Evolutionary conservation across 2,329 filamentous ascomycete species (phyloP).

Genomic region (Geoglossum cookeanum): DNA sequence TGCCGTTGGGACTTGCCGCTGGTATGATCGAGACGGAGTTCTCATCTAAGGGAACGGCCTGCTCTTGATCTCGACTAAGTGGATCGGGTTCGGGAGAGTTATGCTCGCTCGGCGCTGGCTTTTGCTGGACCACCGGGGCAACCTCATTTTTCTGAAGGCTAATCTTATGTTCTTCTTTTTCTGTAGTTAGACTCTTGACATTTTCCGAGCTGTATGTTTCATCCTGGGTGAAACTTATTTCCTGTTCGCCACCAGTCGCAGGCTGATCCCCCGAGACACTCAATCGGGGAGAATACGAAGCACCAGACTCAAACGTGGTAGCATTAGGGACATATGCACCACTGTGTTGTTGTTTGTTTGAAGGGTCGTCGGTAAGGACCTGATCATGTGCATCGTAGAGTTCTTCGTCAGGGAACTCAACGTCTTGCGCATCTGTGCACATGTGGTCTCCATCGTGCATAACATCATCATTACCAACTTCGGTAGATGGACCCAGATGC

Average conservation of each 20-base stretch:
- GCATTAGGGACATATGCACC: background rate
- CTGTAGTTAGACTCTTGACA: background rate
- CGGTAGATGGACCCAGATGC: conserved; percentile 14
- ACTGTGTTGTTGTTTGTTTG: background rate
- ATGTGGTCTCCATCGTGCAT: conserved; percentile 26
- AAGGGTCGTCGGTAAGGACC: background rate
- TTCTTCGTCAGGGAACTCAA: conserved; percentile 17
- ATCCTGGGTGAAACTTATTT: background rate
- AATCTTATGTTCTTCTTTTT: background rate
- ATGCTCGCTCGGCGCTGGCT: background rate
- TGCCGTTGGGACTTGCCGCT: background rate
- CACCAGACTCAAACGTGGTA: background rate
- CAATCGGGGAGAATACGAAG: background rate
- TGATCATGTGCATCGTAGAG: conserved; percentile 14
- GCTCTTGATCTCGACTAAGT: background rate
- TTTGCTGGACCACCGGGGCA: background rate
- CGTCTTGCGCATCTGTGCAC: conserved; percentile 18
- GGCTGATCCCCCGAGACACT: background rate
- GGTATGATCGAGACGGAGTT: background rate
- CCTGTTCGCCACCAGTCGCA: background rate
- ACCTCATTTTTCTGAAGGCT: background rate
- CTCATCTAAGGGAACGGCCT: background rate
- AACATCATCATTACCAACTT: conserved; percentile 24
- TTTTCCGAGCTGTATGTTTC: background rate
- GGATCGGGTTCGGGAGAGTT: background rate